Base-by-base conservation (phyloP, 2,329 filamentous ascomycete species). In the Aschersonia sp. region DNA sequence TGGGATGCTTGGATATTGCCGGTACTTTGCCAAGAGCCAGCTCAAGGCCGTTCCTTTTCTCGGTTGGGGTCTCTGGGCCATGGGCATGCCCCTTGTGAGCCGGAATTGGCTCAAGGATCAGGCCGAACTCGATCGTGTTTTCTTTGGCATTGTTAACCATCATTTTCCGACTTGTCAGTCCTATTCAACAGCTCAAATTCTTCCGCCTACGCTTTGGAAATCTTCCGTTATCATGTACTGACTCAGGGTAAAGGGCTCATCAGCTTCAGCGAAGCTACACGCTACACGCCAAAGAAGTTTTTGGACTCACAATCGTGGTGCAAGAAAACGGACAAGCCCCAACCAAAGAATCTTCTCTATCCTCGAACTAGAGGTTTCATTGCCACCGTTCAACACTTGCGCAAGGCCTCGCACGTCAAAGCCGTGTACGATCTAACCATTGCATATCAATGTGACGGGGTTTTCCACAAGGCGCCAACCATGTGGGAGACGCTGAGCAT, bases 51-150 rank as follows among this genome's bases (percentile, higher is more conserved):
- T 81, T 10, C 77, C 77, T 5, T 74, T 82, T 50, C 65, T 81
- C 6, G 77, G 77, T 14, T 81, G 77, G 77, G 78, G 76, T 2
- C 64, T 81, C 35, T 79, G 76, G 76, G 76, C 72, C 4, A 77
- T 81, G 68, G 75, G 76, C 2, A 79, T 81, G 74, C 77, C 77
- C 6, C 67, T 81, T 61, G 75, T 81, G 29, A 77, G 69, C 55
- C 65, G 77, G 46, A 72, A 74, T 47, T 81, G 78, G 77, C 67
- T 70, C 54, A 66, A 65, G 49, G 77, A 82, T 58, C 66, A 69
- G 55, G 59, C 58, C 12, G 76, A 81, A 60, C 66, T 82, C 53
- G 68, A 75, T 45, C 65, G 70, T 30, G 72, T 80, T 9, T 81
- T 82, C 55, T 55, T 64, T 6, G 73, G 74, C 14, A 72, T 79